These are phyloP conservation scores for Rhizophagus prolifer DNA, from an alignment of 192 early-diverging fungal genomes.

Conservation along the genomic window DNA sequence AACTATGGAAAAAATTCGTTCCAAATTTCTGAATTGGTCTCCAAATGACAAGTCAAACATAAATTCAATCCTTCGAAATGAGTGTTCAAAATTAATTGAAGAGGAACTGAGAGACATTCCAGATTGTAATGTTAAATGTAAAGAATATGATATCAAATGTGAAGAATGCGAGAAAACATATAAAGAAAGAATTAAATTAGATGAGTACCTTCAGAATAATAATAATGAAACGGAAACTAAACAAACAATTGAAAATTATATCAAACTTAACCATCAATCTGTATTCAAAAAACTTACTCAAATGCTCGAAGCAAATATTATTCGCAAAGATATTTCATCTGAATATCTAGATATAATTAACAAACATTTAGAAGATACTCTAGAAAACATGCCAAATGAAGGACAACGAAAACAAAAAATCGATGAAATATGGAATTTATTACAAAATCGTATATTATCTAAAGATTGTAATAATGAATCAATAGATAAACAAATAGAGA, in stretches of 20 bases:
- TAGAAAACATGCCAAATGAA: background rate
- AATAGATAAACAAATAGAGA: slow-evolving; percentile 1
- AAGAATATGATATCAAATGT: background rate
- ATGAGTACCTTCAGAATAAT: background rate
- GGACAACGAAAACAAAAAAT: background rate
- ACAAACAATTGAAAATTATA: slow-evolving; percentile 18
- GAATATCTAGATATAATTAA: slow-evolving; percentile 19
- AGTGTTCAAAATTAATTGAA: background rate
- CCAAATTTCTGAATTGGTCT: background rate
- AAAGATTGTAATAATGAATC: background rate
- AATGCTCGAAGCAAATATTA: slow-evolving; percentile 1
- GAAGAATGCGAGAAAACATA: background rate
- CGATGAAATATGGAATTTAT: background rate
- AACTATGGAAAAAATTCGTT: background rate
- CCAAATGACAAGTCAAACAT: background rate
- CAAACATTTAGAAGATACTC: background rate
- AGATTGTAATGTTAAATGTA: background rate
- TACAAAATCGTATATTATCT: background rate
- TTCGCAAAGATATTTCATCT: slow-evolving; percentile 8
- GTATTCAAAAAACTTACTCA: slow-evolving; percentile 5
- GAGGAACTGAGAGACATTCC: background rate
- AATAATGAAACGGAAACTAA: slow-evolving; percentile 1
- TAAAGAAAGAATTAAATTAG: background rate
- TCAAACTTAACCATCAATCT: slow-evolving; percentile 6
- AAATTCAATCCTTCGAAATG: background rate